Conservation (phyloP, 768 basidiomycete species). For the Fomitopsis pulvina region DNA sequence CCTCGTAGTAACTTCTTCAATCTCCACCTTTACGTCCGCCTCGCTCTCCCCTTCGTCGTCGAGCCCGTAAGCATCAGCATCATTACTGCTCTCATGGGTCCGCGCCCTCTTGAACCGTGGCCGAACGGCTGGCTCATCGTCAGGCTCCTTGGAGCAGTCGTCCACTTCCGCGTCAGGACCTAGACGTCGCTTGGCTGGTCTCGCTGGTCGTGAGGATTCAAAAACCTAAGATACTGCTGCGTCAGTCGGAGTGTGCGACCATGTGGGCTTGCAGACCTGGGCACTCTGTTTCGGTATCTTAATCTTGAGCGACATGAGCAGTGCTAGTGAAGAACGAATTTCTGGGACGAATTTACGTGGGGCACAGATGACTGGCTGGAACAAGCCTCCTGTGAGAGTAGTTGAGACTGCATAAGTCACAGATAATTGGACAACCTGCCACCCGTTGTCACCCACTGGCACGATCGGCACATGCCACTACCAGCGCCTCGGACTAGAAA, state of each 20-base stretch:
- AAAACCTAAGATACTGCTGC: background rate
- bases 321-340: background rate
- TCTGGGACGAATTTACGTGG: no score
- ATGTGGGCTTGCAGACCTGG: background rate
- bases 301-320: constrained; percentile 17
- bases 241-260: background rate
- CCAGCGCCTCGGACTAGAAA: no score
- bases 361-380: no score
- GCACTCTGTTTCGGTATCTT: constrained; percentile 12
- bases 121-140: constrained; percentile 10
- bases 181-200: constrained; percentile 14
- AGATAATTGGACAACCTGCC: no score
- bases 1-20: constrained; percentile 20
- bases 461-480: no score
- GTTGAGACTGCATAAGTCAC: no score
- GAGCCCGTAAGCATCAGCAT: constrained; percentile 16
- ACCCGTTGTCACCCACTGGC: no score
- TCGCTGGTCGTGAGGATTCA: constrained; percentile 3
- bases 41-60: constrained; percentile 25
- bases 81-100: constrained; percentile 15
- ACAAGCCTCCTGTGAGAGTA: no score
- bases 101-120: constrained; percentile 14
- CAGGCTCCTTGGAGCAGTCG: constrained; percentile 10
- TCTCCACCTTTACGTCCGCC: constrained; percentile 18
- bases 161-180: constrained; percentile 22